Base-by-base conservation (phyloP, 2,329 filamentous ascomycete species). In the Colletotrichum cereale region DNA sequence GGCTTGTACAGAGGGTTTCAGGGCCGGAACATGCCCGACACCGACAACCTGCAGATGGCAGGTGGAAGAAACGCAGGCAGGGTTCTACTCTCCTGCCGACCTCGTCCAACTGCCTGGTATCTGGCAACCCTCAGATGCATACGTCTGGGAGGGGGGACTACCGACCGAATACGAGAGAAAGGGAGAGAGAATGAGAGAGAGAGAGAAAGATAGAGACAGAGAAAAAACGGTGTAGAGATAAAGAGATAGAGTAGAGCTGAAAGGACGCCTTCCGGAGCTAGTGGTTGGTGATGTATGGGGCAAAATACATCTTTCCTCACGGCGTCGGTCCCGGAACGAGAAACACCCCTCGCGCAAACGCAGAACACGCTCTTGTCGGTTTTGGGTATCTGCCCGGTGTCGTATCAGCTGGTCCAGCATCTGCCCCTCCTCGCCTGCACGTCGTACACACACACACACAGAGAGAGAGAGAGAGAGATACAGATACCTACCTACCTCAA, bases 341-440 rank as follows among this genome's bases (percentile, higher is more conserved):
- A 50, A 14, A 24, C 18, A 21, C 11, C 42, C 29, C 21, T 6
- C 21, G 18, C 26, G 57, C 16, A 29, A 29, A n/a, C 26, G 18
- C 36, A 31, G 29, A 24, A 34, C 57, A 34, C 11, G 56, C 21
- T 60, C 47, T 47, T 47, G 29, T n/a, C 21, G 34, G n/a, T 38
- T 16, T 29, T 50, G 42, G 5, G 31, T 21, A n/a, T 6, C n/a
- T 29, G 10, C 14, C n/a, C 42, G 34, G 58, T 62, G 38, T 62
- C 58, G 58, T 62, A 50, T 62, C 58, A 62, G 58, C 44, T 18
- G 44, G 42, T 62, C 29, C 58, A 62, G 44, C 58, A 31, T 50
- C 31, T 40, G 50, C n/a, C 58, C 58, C 58, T 50, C 58, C 31
- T 50, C 26, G 42, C 31, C 8, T 31, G 18, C 1, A 29, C 16